Conservation (phyloP, 345 rosid species). For the Odontarrhena argentea region DNA sequence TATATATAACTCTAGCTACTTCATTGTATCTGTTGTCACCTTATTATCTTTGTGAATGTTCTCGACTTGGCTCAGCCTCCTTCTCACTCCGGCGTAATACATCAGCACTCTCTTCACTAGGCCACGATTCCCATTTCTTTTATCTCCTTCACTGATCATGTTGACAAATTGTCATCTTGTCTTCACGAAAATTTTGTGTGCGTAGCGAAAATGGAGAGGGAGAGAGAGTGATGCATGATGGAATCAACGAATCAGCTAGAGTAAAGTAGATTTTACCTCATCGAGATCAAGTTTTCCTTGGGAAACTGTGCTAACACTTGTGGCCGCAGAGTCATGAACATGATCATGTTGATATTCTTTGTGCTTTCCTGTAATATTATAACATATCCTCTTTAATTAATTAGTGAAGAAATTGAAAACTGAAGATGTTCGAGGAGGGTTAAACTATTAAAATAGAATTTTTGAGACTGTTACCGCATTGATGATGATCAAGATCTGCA, state of each 20-base stretch:
- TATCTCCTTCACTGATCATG: too few relatives aligned
- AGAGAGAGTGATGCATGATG: not conserved
- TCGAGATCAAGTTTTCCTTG: constrained; percentile 77
- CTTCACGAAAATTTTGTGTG: too few relatives aligned
- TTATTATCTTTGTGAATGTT: too few relatives aligned
- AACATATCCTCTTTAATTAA: not conserved
- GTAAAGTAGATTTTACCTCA: constrained; percentile 50
- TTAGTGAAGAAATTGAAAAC: too few relatives aligned
- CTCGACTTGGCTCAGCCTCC: too few relatives aligned
- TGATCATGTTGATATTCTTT: constrained; percentile 63
- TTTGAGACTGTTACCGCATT: constrained; percentile 45
- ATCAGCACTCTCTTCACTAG: too few relatives aligned
- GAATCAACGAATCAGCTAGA: not conserved
- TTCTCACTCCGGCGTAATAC: too few relatives aligned
- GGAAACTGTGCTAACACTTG: constrained; percentile 68
- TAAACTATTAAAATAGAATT: constrained; percentile 10
- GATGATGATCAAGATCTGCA: constrained; percentile 43
- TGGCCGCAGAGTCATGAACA: constrained; percentile 67
- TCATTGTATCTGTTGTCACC: too few relatives aligned
- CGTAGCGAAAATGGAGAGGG: too few relatives aligned
- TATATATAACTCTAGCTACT: constrained; percentile 15
- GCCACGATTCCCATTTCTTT: too few relatives aligned
- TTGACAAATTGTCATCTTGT: too few relatives aligned
- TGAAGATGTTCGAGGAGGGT: not conserved
- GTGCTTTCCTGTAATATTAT: constrained; percentile 30